These are phyloP conservation scores for Penicillium palitans DNA, from an alignment of 2,329 filamentous ascomycete genomes.

Conservation along the genomic window DNA sequence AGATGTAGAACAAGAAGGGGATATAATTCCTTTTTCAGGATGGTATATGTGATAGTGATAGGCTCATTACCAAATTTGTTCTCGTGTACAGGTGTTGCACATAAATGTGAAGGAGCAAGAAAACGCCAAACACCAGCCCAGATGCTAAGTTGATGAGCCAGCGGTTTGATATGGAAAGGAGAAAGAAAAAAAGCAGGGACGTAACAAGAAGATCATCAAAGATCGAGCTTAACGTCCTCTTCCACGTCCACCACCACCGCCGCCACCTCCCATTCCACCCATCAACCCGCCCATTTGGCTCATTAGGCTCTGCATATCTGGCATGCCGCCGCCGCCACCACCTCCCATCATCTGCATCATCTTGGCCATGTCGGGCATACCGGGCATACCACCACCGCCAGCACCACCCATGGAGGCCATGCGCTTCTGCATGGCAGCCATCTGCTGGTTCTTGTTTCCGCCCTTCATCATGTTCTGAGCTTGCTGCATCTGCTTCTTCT, in stretches of 20 bases:
- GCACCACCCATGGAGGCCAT: slow-evolving; percentile 87
- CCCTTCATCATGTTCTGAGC: slow-evolving; percentile 89
- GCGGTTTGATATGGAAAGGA: slow-evolving; percentile 13
- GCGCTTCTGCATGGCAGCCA: slow-evolving; percentile 96
- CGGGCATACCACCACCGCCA: slow-evolving; percentile 56
- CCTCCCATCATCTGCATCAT: slow-evolving; percentile 93
- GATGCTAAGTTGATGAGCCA: slow-evolving; percentile 21
- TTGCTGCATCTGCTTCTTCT: slow-evolving; percentile 96
- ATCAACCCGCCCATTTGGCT: slow-evolving; percentile 70
- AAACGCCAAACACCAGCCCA: slow-evolving; percentile 25
- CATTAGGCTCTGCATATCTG: slow-evolving; percentile 72
- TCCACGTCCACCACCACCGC: slow-evolving; percentile 40
- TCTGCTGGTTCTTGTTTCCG: slow-evolving; percentile 86
- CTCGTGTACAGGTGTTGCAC: slow-evolving; percentile 13
- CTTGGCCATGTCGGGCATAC: slow-evolving; percentile 86
- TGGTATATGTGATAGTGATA: slow-evolving; percentile 15
- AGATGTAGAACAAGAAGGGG: background rate
- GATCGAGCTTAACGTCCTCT: slow-evolving; percentile 30
- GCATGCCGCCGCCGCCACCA: slow-evolving; percentile 67
- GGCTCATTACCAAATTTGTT: slow-evolving; percentile 8
- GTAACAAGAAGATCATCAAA: background rate
- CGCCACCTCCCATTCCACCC: slow-evolving; percentile 50
- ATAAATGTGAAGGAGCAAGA: slow-evolving; percentile 10
- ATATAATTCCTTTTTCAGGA: slow-evolving; percentile 2
- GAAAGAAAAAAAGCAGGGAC: slow-evolving; percentile 7